A percentile compares a stretch with the other conserved stretches of the same genome.
These are phyloP conservation scores for Tilletia walkeri DNA, from an alignment of 1,284 basidiomycete species.

Conservation along the genomic window DNA sequence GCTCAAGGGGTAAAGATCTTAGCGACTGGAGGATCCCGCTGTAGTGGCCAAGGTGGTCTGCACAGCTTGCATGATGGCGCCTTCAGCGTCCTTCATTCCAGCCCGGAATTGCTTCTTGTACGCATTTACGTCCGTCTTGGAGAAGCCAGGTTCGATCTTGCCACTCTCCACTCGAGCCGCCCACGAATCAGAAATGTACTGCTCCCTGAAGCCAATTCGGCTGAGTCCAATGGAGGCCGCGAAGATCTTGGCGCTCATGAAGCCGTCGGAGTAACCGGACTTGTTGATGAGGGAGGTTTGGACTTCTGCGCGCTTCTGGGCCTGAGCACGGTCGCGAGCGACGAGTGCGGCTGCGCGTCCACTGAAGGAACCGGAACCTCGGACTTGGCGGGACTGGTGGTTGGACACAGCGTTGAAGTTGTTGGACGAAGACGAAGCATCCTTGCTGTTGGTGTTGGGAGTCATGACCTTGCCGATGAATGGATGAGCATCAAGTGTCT, in stretches of 20 bases:
- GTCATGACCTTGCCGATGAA: slow-evolving; percentile 16
- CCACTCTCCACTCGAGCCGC: slow-evolving; percentile 19
- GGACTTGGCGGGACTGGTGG: background rate
- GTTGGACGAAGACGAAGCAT: background rate
- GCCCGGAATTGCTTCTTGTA: slow-evolving; percentile 35
- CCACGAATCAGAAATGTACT: slow-evolving; percentile 64
- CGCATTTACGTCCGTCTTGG: slow-evolving; percentile 20
- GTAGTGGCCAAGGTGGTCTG: slow-evolving; percentile 10
- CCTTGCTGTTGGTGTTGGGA: background rate
- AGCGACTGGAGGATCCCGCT: background rate
- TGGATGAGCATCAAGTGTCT: background rate
- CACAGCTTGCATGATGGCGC: slow-evolving; percentile 25
- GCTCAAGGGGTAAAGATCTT: background rate
- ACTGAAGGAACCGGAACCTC: background rate
- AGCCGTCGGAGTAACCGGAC: slow-evolving; percentile 67
- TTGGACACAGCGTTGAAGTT: background rate
- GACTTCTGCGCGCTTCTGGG: background rate
- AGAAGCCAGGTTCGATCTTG: slow-evolving; percentile 23
- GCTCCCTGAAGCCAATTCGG: slow-evolving; percentile 67
- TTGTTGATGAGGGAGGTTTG: slow-evolving; percentile 15
- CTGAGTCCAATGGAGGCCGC: slow-evolving; percentile 61
- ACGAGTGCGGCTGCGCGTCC: slow-evolving; percentile 12
- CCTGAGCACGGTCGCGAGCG: background rate
- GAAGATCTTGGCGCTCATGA: slow-evolving; percentile 66
- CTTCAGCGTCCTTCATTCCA: slow-evolving; percentile 33